Percentiles rank a stretch among this genome's conserved stretches.
These are phyloP conservation scores for Stagonosporopsis tanaceti DNA, from an alignment of 2,329 filamentous ascomycete genomes.

Conservation along the genomic window DNA sequence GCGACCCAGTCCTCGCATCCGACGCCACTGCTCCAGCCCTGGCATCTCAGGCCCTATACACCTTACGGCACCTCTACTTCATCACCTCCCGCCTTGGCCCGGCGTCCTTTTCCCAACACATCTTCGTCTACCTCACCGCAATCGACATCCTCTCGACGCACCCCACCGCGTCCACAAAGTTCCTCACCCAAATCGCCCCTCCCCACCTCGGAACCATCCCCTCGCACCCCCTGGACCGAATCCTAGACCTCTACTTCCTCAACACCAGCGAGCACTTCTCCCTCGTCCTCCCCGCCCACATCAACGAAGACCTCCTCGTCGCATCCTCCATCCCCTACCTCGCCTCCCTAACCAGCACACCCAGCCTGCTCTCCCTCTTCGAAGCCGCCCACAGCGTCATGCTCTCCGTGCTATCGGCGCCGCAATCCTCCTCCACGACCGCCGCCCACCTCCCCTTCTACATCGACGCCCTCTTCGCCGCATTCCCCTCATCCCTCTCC, in stretches of 20 bases:
- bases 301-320: slow-evolving; percentile 77
- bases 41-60: slow-evolving; percentile 75
- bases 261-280: slow-evolving; percentile 87
- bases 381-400: slow-evolving; percentile 87
- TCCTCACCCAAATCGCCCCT: slow-evolving; percentile 71
- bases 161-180: slow-evolving; percentile 68
- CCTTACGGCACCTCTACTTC: slow-evolving; percentile 81
- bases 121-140: slow-evolving; percentile 81
- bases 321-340: slow-evolving; percentile 79
- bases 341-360: slow-evolving; percentile 61
- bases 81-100: slow-evolving; percentile 78
- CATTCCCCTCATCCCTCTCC: slow-evolving; percentile 81
- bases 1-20: slow-evolving; percentile 63
- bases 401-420: slow-evolving; percentile 80
- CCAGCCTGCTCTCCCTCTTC: slow-evolving; percentile 73
- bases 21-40: slow-evolving; percentile 69
- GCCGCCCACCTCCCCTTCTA: slow-evolving; percentile 81
- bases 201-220: slow-evolving; percentile 65
- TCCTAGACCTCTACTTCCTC: slow-evolving; percentile 86
- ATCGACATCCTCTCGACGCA: slow-evolving; percentile 83
- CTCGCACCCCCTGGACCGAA: slow-evolving; percentile 71
- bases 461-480: slow-evolving; percentile 78
- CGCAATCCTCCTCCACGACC: slow-evolving; percentile 76
- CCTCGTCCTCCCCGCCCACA: slow-evolving; percentile 69
- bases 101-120: slow-evolving; percentile 81